phyloP scores from a whole-genome alignment of 495 filamentous ascomycete species.

The Symbiotaphrina buchneri region DNA sequence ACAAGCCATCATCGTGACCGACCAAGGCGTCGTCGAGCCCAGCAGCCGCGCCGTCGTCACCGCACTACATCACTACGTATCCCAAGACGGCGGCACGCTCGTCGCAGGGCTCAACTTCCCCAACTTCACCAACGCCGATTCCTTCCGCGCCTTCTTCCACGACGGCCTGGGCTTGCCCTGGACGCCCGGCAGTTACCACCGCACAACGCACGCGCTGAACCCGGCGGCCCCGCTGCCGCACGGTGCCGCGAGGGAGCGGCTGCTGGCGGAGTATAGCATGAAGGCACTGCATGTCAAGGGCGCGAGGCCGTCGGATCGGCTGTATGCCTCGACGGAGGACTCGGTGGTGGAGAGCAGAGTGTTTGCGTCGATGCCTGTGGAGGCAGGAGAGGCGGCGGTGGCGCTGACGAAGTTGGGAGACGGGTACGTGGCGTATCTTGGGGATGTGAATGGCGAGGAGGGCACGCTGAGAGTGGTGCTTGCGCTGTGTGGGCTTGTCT shows the following conservation, averaged over 20 bases:
- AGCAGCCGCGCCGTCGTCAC: background rate
- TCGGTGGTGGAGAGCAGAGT: slow-evolving; percentile 9
- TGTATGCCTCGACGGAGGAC: slow-evolving; percentile 11
- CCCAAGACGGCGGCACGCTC: background rate
- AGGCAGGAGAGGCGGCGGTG: slow-evolving; percentile 13
- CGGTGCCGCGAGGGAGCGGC: slow-evolving; percentile 4
- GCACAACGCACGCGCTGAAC: slow-evolving; percentile 10
- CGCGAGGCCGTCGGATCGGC: slow-evolving; percentile 9
- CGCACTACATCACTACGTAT: background rate
- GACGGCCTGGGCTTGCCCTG: slow-evolving; percentile 15
- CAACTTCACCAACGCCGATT: slow-evolving; percentile 1
- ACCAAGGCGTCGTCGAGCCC: background rate
- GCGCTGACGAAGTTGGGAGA: slow-evolving; percentile 13
- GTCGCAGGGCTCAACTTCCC: background rate
- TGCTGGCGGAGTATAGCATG: slow-evolving; percentile 18
- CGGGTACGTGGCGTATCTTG: slow-evolving; percentile 20
- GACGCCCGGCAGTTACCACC: slow-evolving; percentile 14
- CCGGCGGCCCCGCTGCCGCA: slow-evolving; percentile 4
- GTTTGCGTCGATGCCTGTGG: slow-evolving; percentile 10
- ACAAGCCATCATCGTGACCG: background rate
- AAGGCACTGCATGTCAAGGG: slow-evolving; percentile 19
- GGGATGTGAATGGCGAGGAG: slow-evolving; percentile 22
- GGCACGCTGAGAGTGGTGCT: slow-evolving; percentile 14
- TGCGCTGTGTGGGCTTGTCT: slow-evolving; percentile 18
- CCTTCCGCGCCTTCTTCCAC: slow-evolving; percentile 10